Conservation (phyloP, 2,329 filamentous ascomycete genomes). For the Cercospora brassicicola region DNA sequence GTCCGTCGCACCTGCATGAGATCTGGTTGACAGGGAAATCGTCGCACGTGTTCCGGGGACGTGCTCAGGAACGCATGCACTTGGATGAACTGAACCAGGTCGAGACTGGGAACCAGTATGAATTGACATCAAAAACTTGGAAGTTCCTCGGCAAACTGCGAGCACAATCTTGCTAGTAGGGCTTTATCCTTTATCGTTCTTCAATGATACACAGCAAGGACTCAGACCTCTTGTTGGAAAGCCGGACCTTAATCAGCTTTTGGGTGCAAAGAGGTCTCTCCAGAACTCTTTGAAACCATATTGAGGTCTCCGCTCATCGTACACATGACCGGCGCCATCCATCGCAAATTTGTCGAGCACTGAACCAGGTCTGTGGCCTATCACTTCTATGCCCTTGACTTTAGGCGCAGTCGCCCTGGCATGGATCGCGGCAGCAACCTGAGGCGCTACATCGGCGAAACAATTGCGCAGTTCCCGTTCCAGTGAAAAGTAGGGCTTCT, state of each 20-base stretch:
- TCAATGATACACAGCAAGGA: neutral
- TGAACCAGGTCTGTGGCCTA: conserved; percentile 50
- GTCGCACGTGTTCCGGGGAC: neutral
- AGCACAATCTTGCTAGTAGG: neutral
- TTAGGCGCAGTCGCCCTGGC: conserved; percentile 60
- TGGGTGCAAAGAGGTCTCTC: conserved; percentile 68
- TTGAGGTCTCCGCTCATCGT: conserved; percentile 71
- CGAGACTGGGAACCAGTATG: neutral
- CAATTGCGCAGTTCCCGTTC: conserved; percentile 78
- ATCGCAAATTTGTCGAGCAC: conserved; percentile 64
- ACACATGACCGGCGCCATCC: conserved; percentile 58
- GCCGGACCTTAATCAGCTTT: conserved; percentile 2
- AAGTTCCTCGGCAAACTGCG: neutral
- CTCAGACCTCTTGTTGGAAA: neutral
- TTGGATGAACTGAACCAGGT: neutral
- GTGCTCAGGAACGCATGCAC: neutral
- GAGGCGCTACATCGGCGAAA: conserved; percentile 81
- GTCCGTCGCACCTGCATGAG: neutral
- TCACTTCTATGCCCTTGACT: conserved; percentile 43
- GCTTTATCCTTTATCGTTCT: neutral
- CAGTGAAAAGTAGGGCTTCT: conserved; percentile 86
- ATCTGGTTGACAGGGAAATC: neutral
- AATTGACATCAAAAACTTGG: neutral
- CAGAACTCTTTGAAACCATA: conserved; percentile 91
- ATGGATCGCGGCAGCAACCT: conserved; percentile 69